Conservation (phyloP, 2,329 filamentous ascomycete species). For the Blumeria hordei region DNA sequence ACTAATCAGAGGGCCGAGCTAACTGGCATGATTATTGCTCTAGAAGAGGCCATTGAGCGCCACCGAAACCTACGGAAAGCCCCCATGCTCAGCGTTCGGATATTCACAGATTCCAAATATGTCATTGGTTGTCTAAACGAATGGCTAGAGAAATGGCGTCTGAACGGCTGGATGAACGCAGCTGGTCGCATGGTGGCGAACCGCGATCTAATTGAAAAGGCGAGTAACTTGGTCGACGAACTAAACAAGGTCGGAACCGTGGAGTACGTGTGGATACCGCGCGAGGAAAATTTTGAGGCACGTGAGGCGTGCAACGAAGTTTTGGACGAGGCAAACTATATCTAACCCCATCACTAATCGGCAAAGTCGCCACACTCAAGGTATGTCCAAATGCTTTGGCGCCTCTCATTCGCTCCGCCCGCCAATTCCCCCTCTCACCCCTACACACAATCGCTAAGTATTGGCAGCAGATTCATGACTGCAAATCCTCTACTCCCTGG, state of each 20-base stretch:
- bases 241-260: constrained; percentile 13
- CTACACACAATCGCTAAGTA: too few species aligned
- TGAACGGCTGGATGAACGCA: constrained; percentile 16
- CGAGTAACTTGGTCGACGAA: constrained; percentile 10
- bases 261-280: constrained; percentile 15
- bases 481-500: too few species aligned
- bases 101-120: constrained; percentile 17
- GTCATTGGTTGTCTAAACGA: constrained; percentile 15
- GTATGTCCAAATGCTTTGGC: too few species aligned
- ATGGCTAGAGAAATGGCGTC: constrained; percentile 15
- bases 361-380: too few species aligned
- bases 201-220: constrained; percentile 15
- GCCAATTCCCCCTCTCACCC: too few species aligned
- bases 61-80: constrained; percentile 5
- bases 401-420: too few species aligned
- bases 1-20: constrained; percentile 18
- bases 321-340: constrained; percentile 10
- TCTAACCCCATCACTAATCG: background rate
- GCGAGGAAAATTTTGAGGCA: constrained; percentile 14
- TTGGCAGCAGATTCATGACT: too few species aligned
- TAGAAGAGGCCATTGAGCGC: constrained; percentile 21
- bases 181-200: constrained; percentile 15
- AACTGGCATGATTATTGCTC: constrained; percentile 20
- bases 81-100: constrained; percentile 11
- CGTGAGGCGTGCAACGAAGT: constrained; percentile 14